A percentile compares a stretch with the other conserved stretches of the same genome.
Conservation (phyloP, 306 rosid genomes). For the Rosa multiflora region DNA sequence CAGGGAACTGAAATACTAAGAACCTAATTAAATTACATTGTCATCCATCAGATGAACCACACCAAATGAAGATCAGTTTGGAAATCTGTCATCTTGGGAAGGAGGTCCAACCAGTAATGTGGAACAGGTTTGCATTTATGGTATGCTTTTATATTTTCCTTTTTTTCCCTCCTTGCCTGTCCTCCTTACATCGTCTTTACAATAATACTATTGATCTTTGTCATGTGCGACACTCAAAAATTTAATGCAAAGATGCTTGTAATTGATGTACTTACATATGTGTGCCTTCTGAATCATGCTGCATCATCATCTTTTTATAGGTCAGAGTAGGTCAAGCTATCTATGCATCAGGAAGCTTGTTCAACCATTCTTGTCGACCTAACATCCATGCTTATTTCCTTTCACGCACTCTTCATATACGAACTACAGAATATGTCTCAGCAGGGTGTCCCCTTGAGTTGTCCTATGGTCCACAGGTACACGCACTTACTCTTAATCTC, state of each 20-base stretch:
- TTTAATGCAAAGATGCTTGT: background rate
- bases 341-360: conserved; percentile 71
- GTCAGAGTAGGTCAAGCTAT: conserved; percentile 87
- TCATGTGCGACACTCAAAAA: background rate
- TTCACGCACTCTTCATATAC: conserved; percentile 63
- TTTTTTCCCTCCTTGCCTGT: background rate
- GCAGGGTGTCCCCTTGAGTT: conserved; percentile 66
- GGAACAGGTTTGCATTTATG: conserved; percentile 64
- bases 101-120: conserved; percentile 55
- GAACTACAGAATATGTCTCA: conserved; percentile 58
- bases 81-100: conserved; percentile 35
- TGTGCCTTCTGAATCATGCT: conserved; percentile 24
- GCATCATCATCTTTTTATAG: conserved; percentile 39
- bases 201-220: background rate
- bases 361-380: conserved; percentile 92
- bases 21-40: background rate
- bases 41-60: conserved; percentile 47
- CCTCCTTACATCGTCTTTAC: too few species aligned
- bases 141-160: conserved; percentile 18
- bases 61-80: conserved; percentile 41
- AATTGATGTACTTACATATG: background rate
- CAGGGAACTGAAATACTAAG: background rate
- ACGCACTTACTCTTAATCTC: conserved; percentile 3
- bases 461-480: conserved; percentile 96
- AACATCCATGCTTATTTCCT: conserved; percentile 77